phyloP scores from a whole-genome alignment of 805 yeast genomes.

The Millerozyma miso region DNA sequence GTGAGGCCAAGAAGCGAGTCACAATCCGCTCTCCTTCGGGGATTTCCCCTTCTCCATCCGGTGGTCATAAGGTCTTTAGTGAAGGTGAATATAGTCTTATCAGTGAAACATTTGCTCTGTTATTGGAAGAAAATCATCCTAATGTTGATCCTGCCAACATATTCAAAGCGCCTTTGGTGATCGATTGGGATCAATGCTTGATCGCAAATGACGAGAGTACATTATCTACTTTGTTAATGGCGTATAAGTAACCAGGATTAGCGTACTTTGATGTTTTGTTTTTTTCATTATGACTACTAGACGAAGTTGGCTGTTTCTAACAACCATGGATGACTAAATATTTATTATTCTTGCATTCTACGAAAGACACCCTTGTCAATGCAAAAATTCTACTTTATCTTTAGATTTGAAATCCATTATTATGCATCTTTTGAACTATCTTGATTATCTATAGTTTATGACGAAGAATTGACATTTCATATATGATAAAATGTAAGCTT shows the following conservation, averaged over 20 bases:
- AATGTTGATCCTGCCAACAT: slow-evolving; percentile 29
- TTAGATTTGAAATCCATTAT: too few relatives aligned
- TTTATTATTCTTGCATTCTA: neutral
- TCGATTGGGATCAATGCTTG: slow-evolving; percentile 43
- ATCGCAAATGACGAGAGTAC: slow-evolving; percentile 36
- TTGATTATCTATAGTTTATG: too few relatives aligned
- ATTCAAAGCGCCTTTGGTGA: slow-evolving; percentile 38
- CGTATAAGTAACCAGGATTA: slow-evolving; percentile 15
- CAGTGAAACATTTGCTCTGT: slow-evolving; percentile 31
- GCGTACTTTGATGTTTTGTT: too few relatives aligned
- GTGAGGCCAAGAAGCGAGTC: slow-evolving; percentile 6
- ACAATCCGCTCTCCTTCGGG: slow-evolving; percentile 20
- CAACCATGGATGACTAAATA: too few relatives aligned
- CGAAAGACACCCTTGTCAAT: neutral
- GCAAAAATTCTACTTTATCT: neutral
- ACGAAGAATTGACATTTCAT: too few relatives aligned
- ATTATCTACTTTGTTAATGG: slow-evolving; percentile 24
- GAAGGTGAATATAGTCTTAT: slow-evolving; percentile 37
- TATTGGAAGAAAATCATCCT: slow-evolving; percentile 19
- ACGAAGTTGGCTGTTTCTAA: too few relatives aligned
- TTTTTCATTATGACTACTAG: too few relatives aligned
- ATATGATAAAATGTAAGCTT: too few relatives aligned
- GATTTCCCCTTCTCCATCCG: slow-evolving; percentile 11
- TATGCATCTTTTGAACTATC: too few relatives aligned
- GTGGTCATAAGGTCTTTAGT: slow-evolving; percentile 18